Evolutionary conservation across 805 yeast species (phyloP), one percentile per base, ranked within the genome.

Genomic region (Candida orba): DNA sequence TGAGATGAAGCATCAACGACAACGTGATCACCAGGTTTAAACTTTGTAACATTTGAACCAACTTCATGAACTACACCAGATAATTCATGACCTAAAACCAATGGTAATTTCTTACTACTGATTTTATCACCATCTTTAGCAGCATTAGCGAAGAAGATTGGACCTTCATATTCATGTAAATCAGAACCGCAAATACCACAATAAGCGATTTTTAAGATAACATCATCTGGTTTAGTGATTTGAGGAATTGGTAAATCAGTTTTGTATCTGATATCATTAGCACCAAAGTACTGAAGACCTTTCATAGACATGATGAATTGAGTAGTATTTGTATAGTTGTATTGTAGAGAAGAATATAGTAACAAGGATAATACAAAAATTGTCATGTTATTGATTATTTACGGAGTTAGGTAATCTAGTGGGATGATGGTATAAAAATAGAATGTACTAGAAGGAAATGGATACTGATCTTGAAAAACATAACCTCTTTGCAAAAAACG

Each of bases 181-280:
- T 78, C 84, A 0, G 80, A 66, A 30, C 84, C 84, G 54, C 84
- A 78, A 37, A 65, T 55, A 34, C 84, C 84, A 52, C 82, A 76
- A 54, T 61, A 75, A 13, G 69, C 65, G 17, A 73, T 63, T 36
- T 66, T 68, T 22, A 73, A 47, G n/a, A 71, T 60, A 31, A 73
- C 64, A 42, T 73, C 77, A 37, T 69, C 69, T 5, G 63, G 62
- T 17, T 60, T 55, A 3, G 54, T 47, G 29, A 67, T 60, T 24
- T 44, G 40, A 9, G 78, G 78, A 36, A 63, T 65, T 9, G 59
- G 49, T 14, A 60, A 59, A 40, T 49, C 47, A 1, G 60, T 50
- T 7, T 65, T 57, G 52, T 53, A 69, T 37, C 67, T 53, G 29
- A 70, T 52, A 46, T 67, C 67, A 34, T 65, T 54, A 13, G 63